Evolutionary conservation across 257 asterid species (phyloP).

Genomic region (Solanum tarijense): DNA sequence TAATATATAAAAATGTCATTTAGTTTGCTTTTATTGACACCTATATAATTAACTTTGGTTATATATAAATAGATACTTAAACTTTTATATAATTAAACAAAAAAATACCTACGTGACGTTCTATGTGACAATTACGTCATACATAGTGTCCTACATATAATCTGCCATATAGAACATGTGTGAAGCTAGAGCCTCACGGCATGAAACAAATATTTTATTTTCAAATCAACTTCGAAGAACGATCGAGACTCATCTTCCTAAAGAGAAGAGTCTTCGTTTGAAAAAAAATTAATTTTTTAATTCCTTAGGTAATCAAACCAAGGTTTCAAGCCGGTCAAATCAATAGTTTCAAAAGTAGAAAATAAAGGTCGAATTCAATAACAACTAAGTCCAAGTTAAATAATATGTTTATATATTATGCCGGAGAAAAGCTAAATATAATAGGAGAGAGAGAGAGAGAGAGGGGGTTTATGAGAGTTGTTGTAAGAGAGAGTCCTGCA

Average conservation of each 20-base stretch:
- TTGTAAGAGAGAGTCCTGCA: background rate
- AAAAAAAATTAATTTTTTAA: too few relatives aligned
- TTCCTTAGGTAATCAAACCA: too few relatives aligned
- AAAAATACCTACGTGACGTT: fast-evolving
- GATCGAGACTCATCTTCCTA: background rate
- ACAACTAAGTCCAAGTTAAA: background rate
- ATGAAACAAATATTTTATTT: too few relatives aligned
- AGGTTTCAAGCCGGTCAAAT: too few relatives aligned
- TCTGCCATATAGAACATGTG: background rate
- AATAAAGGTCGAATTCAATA: background rate
- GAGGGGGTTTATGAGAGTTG: background rate
- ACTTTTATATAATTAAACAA: background rate
- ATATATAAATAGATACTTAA: background rate
- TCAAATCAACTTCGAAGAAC: too few relatives aligned
- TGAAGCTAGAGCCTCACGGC: background rate
- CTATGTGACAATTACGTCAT: background rate
- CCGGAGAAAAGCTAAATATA: background rate
- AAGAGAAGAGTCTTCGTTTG: background rate
- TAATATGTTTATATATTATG: background rate
- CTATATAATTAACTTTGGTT: background rate
- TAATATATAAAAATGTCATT: background rate
- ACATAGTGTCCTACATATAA: background rate
- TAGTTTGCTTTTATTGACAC: too few relatives aligned
- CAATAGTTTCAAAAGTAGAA: too few relatives aligned
- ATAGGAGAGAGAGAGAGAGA: background rate